Percentiles rank a stretch among this genome's conserved stretches.
Evolutionary conservation across 2,329 filamentous ascomycete genomes (phyloP).

Genomic region (Pseudogymnoascus sp.): DNA sequence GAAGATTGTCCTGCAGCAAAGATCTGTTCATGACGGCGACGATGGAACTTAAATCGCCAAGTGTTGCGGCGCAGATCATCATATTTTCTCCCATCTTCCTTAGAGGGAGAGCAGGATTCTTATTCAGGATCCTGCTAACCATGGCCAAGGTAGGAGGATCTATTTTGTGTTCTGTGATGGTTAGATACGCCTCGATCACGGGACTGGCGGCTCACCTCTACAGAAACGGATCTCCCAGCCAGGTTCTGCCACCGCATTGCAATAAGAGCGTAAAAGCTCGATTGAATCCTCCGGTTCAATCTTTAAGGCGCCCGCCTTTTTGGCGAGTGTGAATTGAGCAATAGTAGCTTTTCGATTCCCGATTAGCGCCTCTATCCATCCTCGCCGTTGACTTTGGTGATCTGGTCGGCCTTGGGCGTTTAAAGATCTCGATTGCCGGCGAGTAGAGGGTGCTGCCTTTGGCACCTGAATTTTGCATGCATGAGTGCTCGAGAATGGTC

Average conservation of each 20-base stretch:
- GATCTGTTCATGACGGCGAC: conserved; percentile 20
- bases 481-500: not conserved
- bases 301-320: conserved; percentile 18
- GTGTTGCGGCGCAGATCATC: conserved; percentile 21
- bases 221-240: not conserved
- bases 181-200: not conserved
- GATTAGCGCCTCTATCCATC: not conserved
- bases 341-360: not conserved
- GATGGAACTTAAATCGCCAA: conserved; percentile 25
- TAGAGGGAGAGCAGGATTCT: conserved; percentile 17
- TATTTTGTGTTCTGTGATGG: conserved; percentile 21
- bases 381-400: not conserved
- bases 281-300: conserved; percentile 21
- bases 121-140: conserved; percentile 22
- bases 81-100: conserved; percentile 20
- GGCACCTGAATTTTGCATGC: not conserved
- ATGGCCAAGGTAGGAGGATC: conserved; percentile 19
- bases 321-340: not conserved
- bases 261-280: conserved; percentile 22
- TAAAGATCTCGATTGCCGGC: not conserved
- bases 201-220: conserved; percentile 17
- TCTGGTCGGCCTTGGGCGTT: not conserved
- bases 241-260: not conserved
- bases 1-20: conserved; percentile 11
- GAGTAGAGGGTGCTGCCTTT: not conserved